Percentiles rank a stretch among this genome's conserved stretches.
phyloP scores from a whole-genome alignment of 345 rosid genomes.

The Eucalyptus cladocalyx region DNA sequence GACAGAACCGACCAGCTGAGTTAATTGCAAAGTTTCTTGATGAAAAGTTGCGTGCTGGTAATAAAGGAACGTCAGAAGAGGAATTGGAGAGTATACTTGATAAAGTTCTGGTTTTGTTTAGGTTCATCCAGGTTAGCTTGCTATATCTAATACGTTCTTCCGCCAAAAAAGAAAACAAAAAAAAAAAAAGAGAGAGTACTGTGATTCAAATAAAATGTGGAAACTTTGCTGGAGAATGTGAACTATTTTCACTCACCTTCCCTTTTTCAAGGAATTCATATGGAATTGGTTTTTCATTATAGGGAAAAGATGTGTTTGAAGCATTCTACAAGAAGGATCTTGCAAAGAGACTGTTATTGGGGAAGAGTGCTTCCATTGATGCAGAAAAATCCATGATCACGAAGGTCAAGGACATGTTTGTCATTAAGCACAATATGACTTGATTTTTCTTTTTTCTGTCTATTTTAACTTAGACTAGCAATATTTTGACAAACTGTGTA shows the following conservation, averaged over 20 bases:
- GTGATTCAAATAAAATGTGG: not conserved
- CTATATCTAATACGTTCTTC: not conserved
- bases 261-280: not conserved
- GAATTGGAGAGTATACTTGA: constrained; percentile 97
- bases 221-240: not conserved
- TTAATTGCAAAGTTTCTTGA: constrained; percentile 96
- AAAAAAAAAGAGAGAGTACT: not conserved
- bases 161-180: not conserved
- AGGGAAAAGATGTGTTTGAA: constrained; percentile 99
- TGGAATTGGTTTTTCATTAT: not conserved
- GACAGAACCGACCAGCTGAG: constrained; percentile 96
- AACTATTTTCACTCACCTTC: not conserved
- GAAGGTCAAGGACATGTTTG: constrained; percentile 34
- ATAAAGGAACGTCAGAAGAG: constrained; percentile 99
- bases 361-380: constrained; percentile 98
- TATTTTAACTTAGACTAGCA: not conserved
- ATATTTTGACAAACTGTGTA: constrained; percentile 7
- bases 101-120: constrained; percentile 89
- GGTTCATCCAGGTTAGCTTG: constrained; percentile 82
- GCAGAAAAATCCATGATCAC: constrained; percentile 99
- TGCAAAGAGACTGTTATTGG: constrained; percentile 86
- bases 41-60: constrained; percentile 99
- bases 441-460: not conserved
- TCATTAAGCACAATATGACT: not conserved
- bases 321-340: constrained; percentile 99